Evolutionary conservation across 257 asterid species (phyloP), one percentile per base, ranked within the genome.

Genomic region (Fraxinus pennsylvanica): DNA sequence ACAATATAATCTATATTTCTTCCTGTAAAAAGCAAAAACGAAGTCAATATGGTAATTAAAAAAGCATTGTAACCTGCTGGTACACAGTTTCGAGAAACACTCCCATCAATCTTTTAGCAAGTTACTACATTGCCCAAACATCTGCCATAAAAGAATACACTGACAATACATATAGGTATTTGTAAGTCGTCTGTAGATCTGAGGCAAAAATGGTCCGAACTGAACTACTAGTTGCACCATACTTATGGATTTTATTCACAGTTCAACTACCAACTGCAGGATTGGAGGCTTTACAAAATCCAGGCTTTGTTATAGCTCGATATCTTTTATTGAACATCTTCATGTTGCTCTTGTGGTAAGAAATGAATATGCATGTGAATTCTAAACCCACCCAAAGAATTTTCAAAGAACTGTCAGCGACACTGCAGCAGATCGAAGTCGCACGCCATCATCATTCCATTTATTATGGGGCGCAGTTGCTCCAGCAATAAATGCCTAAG

Each of bases 361-460:
- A 45, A 45, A 45, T 13, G 54, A 45, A 57, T n/a, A 17, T 52
- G 7, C 25, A 19, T 19, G 19, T 33, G 27, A 47, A 35, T 70
- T 38, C 21, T 39, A 71, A 71, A n/a, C 39, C 59, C 19, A 47
- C 8, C 32, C 10, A 39, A 3, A 10, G 54, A 38, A 41, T 19
- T 19, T 43, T 41, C 35, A 92, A 54, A 88, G 66, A 78, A 92
- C 80, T 19, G 93, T 83, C 30, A 92, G 85, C 3, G 99, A 95
- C 74, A 95, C 88, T 9, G 97, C 99, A 81, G 99, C 96, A 73
- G 99, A 91, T 14, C 98, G 97, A 80, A 92, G 98, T 74, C 84
- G 86, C 68, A 91, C 80, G 39, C 97, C 99, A 35, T 88, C 96
- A 35, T 83, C 87, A 9, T 76, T 83, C 99, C 99, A 92, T 86